Evolutionary conservation across 176 grass and related monocot species (phyloP).

Genomic region (Triticum turgidum): DNA sequence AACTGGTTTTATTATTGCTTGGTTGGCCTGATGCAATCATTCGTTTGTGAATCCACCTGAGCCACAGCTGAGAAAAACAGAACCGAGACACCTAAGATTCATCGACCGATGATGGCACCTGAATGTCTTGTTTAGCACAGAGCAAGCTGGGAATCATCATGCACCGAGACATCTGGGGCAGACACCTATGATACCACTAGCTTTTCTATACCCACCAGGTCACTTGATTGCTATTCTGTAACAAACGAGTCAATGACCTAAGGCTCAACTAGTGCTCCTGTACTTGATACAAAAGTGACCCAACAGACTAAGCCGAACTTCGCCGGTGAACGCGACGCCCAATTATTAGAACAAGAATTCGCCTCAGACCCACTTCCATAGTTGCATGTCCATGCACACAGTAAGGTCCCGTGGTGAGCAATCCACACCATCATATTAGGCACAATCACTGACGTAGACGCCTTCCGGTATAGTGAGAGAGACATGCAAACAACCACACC

Average conservation of each 20-base stretch:
- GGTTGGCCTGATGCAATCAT: not conserved
- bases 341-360: not conserved
- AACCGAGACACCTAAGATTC: not conserved
- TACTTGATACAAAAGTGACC: constrained; percentile 28
- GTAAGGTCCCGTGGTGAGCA: constrained; percentile 16
- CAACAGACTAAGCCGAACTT: constrained; percentile 17
- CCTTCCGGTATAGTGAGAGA: constrained; percentile 18
- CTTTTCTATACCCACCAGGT: too few species aligned
- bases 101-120: not conserved
- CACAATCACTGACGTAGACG: constrained; percentile 27
- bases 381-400: constrained; percentile 18
- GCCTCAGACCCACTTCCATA: too few species aligned
- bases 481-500: constrained; percentile 30
- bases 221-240: too few species aligned
- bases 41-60: too few species aligned
- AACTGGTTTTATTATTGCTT: not conserved
- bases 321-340: not conserved
- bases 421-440: constrained; percentile 8
- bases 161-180: not conserved
- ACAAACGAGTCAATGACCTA: too few species aligned
- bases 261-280: not conserved
- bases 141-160: not conserved
- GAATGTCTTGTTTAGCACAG: not conserved
- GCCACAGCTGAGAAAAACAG: not conserved
- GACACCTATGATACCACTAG: not conserved